phyloP scores from a whole-genome alignment of 2,329 filamentous ascomycete genomes.

The Pseudogymnoascus sp. region DNA sequence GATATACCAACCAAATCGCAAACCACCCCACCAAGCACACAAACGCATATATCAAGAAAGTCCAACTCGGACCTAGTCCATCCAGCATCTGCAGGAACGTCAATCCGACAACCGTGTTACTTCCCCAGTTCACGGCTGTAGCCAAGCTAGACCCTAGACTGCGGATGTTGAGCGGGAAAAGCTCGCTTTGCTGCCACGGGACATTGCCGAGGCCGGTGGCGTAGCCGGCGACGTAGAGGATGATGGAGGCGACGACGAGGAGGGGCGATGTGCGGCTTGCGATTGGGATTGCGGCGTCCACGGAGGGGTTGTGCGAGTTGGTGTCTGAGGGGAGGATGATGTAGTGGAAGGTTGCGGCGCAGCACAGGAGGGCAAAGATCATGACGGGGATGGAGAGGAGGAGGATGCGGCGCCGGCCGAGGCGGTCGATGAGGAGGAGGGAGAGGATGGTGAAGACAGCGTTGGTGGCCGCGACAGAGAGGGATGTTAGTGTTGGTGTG shows the following conservation, averaged over 20 bases:
- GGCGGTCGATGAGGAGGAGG: constrained; percentile 66
- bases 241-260: constrained; percentile 65
- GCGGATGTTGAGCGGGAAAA: constrained; percentile 71
- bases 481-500: constrained; percentile 69
- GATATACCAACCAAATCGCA: constrained; percentile 67
- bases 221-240: constrained; percentile 77
- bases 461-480: constrained; percentile 75
- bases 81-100: constrained; percentile 88
- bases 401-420: constrained; percentile 72
- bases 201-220: constrained; percentile 85
- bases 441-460: constrained; percentile 71
- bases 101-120: constrained; percentile 77
- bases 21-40: constrained; percentile 63
- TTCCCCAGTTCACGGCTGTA: constrained; percentile 79
- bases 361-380: constrained; percentile 61
- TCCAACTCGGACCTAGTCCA: constrained; percentile 60
- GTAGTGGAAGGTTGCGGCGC: constrained; percentile 63
- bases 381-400: constrained; percentile 80
- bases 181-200: constrained; percentile 91
- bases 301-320: constrained; percentile 20
- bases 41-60: constrained; percentile 70
- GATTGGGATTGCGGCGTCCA: constrained; percentile 17
- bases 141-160: constrained; percentile 63
- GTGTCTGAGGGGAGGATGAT: constrained; percentile 33
- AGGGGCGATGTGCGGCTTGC: constrained; percentile 33